These are phyloP conservation scores for Geosmithia flava DNA, from an alignment of 2,329 filamentous ascomycete species.

Conservation along the genomic window DNA sequence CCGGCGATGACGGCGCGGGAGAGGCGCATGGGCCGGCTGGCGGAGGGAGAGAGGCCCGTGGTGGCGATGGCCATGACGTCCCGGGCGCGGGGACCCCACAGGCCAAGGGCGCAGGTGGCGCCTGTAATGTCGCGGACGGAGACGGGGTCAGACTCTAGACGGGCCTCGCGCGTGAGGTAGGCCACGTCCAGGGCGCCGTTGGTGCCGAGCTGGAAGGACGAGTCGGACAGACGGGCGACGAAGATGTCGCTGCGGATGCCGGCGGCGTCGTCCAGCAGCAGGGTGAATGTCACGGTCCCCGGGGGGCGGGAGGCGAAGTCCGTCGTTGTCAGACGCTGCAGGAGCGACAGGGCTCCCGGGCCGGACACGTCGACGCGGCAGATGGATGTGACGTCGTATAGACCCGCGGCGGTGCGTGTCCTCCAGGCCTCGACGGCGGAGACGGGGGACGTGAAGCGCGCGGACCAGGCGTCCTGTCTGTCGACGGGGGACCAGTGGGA, in stretches of 20 bases:
- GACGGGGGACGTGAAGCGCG: slow-evolving; percentile 43
- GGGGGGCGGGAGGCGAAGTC: slow-evolving; percentile 28
- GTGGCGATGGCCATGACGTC: slow-evolving; percentile 35
- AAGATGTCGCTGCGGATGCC: slow-evolving; percentile 45
- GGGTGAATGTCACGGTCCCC: slow-evolving; percentile 41
- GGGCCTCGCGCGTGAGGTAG: slow-evolving; percentile 41
- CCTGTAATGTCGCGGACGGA: slow-evolving; percentile 47
- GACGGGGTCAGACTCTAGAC: slow-evolving; percentile 28
- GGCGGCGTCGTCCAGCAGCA: slow-evolving; percentile 39
- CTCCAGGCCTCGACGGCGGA: slow-evolving; percentile 51
- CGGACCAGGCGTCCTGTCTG: slow-evolving; percentile 43
- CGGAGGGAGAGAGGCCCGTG: slow-evolving; percentile 27
- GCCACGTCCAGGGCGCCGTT: slow-evolving; percentile 41
- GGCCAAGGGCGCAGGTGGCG: slow-evolving; percentile 45
- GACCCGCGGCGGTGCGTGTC: slow-evolving; percentile 46
- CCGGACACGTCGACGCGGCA: slow-evolving; percentile 45
- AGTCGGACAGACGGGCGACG: slow-evolving; percentile 34
- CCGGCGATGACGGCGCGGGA: slow-evolving; percentile 37
- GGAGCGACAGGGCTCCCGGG: slow-evolving; percentile 39
- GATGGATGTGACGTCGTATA: slow-evolving; percentile 52
- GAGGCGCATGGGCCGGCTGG: slow-evolving; percentile 31
- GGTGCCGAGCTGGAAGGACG: slow-evolving; percentile 41
- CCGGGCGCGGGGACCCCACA: slow-evolving; percentile 46
- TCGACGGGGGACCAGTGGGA: slow-evolving; percentile 39
- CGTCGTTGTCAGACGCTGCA: slow-evolving; percentile 39